These are phyloP conservation scores for Kickxella alabastrina DNA, from an alignment of 192 early-diverging fungal genomes.

Conservation along the genomic window DNA sequence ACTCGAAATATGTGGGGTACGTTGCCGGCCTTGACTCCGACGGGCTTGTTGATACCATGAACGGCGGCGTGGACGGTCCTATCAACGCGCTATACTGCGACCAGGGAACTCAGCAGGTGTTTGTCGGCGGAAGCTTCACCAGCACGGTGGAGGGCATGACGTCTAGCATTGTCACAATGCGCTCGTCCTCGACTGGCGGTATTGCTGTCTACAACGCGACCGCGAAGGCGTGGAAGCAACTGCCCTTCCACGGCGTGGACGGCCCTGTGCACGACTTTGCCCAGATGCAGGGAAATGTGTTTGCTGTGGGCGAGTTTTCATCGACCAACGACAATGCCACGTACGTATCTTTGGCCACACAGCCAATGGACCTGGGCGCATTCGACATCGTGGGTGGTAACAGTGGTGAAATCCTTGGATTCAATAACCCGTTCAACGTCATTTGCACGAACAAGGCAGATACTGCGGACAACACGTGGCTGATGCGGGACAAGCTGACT, in stretches of 20 bases:
- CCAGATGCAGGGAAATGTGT: conserved; percentile 51
- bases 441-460: conserved; percentile 44
- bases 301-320: conserved; percentile 68
- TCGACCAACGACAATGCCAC: conserved; percentile 61
- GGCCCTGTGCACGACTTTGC: conserved; percentile 62
- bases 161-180: conserved; percentile 21
- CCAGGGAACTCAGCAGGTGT: conserved; percentile 32
- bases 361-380: conserved; percentile 51
- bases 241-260: conserved; percentile 68
- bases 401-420: conserved; percentile 32
- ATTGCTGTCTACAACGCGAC: conserved; percentile 31
- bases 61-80: conserved; percentile 40
- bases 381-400: conserved; percentile 55
- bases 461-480: conserved; percentile 57
- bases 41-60: conserved; percentile 33
- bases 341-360: conserved; percentile 42
- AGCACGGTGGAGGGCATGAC: conserved; percentile 21
- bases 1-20: conserved; percentile 25
- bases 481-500: conserved; percentile 63
- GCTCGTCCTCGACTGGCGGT: conserved; percentile 27
- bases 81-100: conserved; percentile 50
- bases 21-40: conserved; percentile 26
- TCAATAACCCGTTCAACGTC: conserved; percentile 48
- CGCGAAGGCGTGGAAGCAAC: conserved; percentile 46
- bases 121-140: conserved; percentile 52